Evolutionary conservation across 108 stramenopile species (phyloP).

Genomic region (Aureococcus anophagefferens): DNA sequence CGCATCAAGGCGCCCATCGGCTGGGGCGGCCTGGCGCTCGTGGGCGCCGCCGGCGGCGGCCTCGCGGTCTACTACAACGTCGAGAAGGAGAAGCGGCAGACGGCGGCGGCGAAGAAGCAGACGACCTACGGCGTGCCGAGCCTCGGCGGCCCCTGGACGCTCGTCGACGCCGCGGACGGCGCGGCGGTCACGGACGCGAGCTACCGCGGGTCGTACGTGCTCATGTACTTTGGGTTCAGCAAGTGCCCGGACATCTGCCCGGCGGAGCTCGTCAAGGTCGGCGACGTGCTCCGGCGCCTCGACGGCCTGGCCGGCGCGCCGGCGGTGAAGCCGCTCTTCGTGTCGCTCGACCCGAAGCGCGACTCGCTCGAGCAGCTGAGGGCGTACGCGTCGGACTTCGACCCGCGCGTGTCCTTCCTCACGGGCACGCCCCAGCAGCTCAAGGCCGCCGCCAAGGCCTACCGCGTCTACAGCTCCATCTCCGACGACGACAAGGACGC

Average conservation of each 20-base stretch:
- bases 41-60: background rate
- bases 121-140: background rate
- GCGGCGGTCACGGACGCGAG: background rate
- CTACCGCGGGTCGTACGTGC: conserved; percentile 16
- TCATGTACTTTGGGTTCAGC: conserved; percentile 99
- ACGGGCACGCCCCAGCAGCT: conserved; percentile 91
- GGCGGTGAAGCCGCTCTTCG: conserved; percentile 80
- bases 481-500: conserved; percentile 87
- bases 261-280: conserved; percentile 95
- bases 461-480: conserved; percentile 80
- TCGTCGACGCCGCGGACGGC: background rate
- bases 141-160: background rate
- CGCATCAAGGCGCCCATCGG: background rate
- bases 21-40: background rate
- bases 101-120: background rate
- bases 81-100: background rate
- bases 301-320: conserved; percentile 40
- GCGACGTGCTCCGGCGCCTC: conserved; percentile 77
- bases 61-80: background rate
- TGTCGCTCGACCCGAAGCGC: conserved; percentile 91
- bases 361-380: conserved; percentile 84
- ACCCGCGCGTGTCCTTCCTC: conserved; percentile 72
- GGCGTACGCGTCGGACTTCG: conserved; percentile 89
- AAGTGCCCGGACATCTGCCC: conserved; percentile 99
- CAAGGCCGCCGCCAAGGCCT: conserved; percentile 86